Conservation (phyloP, 306 rosid species). For the Quercus variabilis region DNA sequence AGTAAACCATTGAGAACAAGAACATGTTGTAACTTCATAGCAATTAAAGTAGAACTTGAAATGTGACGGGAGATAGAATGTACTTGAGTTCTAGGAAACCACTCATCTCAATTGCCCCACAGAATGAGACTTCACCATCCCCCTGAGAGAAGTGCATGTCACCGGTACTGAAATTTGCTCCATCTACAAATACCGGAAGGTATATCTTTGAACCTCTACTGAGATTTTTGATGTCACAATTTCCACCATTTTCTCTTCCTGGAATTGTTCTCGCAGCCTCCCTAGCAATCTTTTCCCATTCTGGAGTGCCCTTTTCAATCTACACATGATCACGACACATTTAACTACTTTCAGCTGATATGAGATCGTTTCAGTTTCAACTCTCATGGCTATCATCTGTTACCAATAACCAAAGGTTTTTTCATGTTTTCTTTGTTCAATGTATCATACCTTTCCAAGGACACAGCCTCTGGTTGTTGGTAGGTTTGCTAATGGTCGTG, state of each 20-base stretch:
- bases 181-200: slow-evolving; percentile 89
- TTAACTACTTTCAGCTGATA: not conserved
- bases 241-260: slow-evolving; percentile 97
- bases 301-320: slow-evolving; percentile 55
- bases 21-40: not conserved
- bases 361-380: not conserved
- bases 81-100: slow-evolving; percentile 94
- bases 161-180: slow-evolving; percentile 90
- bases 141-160: slow-evolving; percentile 98
- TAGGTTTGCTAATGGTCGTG: slow-evolving; percentile 81
- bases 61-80: not conserved
- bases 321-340: slow-evolving; percentile 9
- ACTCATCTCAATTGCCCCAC: slow-evolving; percentile 98
- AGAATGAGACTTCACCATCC: slow-evolving; percentile 82
- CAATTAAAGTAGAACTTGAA: not conserved
- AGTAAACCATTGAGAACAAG: not conserved
- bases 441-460: slow-evolving; percentile 67
- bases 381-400: not conserved
- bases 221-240: slow-evolving; percentile 89
- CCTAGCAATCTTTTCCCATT: slow-evolving; percentile 78
- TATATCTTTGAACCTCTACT: slow-evolving; percentile 82
- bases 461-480: slow-evolving; percentile 64
- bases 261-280: slow-evolving; percentile 98
- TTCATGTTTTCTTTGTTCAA: not conserved
- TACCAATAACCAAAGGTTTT: not conserved